A percentile compares a stretch with the other conserved stretches of the same genome.
Evolutionary conservation across 129 eudicot genomes (phyloP).

Genomic region (Helianthus tuberosus): DNA sequence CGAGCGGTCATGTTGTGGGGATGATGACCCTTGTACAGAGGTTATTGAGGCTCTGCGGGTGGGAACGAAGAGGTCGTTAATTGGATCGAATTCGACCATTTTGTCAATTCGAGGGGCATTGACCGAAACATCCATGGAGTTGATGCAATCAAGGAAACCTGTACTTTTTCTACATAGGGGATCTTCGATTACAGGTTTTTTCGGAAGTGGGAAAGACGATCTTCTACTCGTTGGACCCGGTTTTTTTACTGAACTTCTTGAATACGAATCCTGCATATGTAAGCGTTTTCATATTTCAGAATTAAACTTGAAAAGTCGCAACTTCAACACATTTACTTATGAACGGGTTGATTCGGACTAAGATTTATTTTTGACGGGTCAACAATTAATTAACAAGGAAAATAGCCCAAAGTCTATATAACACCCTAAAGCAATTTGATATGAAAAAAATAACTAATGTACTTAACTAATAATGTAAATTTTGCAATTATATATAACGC

Average conservation of each 20-base stretch:
- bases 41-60: slow-evolving; percentile 47
- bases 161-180: slow-evolving; percentile 42
- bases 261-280: slow-evolving; percentile 49
- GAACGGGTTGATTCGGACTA: not conserved
- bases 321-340: not conserved
- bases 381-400: not conserved
- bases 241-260: slow-evolving; percentile 55
- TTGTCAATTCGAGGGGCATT: slow-evolving; percentile 87
- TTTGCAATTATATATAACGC: not conserved
- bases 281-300: slow-evolving; percentile 14
- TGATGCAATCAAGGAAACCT: slow-evolving; percentile 44
- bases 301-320: slow-evolving; percentile 1
- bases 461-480: not conserved
- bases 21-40: slow-evolving; percentile 77
- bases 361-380: not conserved
- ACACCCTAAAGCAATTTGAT: not conserved
- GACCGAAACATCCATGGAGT: slow-evolving; percentile 87
- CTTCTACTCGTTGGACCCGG: slow-evolving; percentile 61
- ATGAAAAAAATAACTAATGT: not conserved
- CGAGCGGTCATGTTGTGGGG: slow-evolving; percentile 63
- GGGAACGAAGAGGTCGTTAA: slow-evolving; percentile 40
- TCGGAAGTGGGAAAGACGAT: slow-evolving; percentile 72
- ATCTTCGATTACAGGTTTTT: slow-evolving; percentile 35
- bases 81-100: slow-evolving; percentile 69
- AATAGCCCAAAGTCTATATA: not conserved